Evolutionary conservation across 768 basidiomycete species (phyloP).

Genomic region (Gymnopilus dilepis): DNA sequence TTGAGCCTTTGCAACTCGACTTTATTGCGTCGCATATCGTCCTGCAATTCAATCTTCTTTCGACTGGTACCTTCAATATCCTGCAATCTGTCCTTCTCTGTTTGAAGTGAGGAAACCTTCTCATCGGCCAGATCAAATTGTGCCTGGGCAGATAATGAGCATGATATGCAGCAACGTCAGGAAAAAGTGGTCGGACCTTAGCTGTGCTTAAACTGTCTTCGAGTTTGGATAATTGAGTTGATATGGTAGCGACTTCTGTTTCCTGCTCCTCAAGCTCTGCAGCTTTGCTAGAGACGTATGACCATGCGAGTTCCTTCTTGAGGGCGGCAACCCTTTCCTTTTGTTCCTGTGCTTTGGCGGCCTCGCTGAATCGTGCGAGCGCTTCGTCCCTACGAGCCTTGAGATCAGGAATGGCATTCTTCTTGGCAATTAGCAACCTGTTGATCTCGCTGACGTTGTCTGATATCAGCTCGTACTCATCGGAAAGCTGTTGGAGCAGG

Average conservation of each 20-base stretch:
- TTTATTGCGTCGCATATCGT: slow-evolving; percentile 54
- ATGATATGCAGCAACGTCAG: neutral
- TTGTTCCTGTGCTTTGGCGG: slow-evolving; percentile 73
- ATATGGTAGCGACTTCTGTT: slow-evolving; percentile 40
- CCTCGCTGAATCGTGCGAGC: slow-evolving; percentile 66
- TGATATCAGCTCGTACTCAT: slow-evolving; percentile 82
- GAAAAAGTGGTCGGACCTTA: slow-evolving; percentile 29
- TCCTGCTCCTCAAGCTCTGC: slow-evolving; percentile 50
- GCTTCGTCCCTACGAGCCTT: slow-evolving; percentile 61
- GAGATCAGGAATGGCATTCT: slow-evolving; percentile 80
- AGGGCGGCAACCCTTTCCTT: slow-evolving; percentile 69
- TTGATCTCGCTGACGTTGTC: slow-evolving; percentile 73
- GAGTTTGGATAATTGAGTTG: slow-evolving; percentile 43
- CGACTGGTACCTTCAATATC: no score
- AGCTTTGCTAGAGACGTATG: slow-evolving; percentile 77
- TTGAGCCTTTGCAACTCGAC: slow-evolving; percentile 45
- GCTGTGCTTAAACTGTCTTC: slow-evolving; percentile 37
- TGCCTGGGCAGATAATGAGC: neutral
- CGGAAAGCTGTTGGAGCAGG: slow-evolving; percentile 83
- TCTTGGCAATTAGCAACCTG: slow-evolving; percentile 71
- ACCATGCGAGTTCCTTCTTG: slow-evolving; percentile 89
- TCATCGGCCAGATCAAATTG: no score
- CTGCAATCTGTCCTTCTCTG: no score
- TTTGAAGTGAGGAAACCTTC: no score
- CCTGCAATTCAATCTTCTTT: slow-evolving; percentile 66